These are phyloP conservation scores for Panaeolus cyanescens DNA, from an alignment of 768 basidiomycete genomes.

Conservation along the genomic window DNA sequence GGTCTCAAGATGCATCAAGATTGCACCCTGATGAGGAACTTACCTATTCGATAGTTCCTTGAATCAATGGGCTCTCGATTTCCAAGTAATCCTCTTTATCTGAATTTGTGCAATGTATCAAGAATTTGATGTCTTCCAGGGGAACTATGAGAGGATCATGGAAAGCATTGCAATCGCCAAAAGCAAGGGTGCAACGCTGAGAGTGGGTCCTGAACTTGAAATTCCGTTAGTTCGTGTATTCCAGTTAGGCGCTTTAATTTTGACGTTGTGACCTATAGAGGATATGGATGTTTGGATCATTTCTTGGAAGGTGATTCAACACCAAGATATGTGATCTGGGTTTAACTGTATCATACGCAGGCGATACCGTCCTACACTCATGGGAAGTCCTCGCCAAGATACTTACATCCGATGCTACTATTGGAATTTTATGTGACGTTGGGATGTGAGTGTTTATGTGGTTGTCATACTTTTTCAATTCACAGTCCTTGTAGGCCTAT, in stretches of 20 bases:
- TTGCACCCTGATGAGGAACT: conserved; percentile 6
- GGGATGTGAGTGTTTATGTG: conserved; percentile 74
- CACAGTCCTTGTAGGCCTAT: conserved; percentile 71
- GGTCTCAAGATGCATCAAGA: not conserved
- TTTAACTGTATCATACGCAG: conserved; percentile 38
- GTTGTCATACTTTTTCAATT: not conserved
- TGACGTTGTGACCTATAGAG: conserved; percentile 44
- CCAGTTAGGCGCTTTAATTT: not conserved
- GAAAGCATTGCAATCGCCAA: conserved; percentile 89
- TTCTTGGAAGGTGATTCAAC: conserved; percentile 82
- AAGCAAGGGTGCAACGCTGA: conserved; percentile 79
- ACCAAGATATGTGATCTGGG: not conserved
- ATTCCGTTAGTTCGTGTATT: conserved; percentile 65
- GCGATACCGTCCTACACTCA: conserved; percentile 94
- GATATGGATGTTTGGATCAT: conserved; percentile 97
- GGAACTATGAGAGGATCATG: conserved; percentile 91
- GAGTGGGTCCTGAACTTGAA: conserved; percentile 97
- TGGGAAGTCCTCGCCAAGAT: conserved; percentile 98
- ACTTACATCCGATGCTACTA: conserved; percentile 72
- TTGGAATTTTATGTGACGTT: conserved; percentile 93
- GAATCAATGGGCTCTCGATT: conserved; percentile 98
- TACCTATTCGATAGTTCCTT: conserved; percentile 60
- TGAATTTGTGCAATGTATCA: not conserved
- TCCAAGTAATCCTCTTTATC: conserved; percentile 56
- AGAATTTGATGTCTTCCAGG: conserved; percentile 50